Evolutionary conservation across 1,284 basidiomycete species (phyloP), one percentile per base, ranked within the genome.

Genomic region (Boletus holoroseus): DNA sequence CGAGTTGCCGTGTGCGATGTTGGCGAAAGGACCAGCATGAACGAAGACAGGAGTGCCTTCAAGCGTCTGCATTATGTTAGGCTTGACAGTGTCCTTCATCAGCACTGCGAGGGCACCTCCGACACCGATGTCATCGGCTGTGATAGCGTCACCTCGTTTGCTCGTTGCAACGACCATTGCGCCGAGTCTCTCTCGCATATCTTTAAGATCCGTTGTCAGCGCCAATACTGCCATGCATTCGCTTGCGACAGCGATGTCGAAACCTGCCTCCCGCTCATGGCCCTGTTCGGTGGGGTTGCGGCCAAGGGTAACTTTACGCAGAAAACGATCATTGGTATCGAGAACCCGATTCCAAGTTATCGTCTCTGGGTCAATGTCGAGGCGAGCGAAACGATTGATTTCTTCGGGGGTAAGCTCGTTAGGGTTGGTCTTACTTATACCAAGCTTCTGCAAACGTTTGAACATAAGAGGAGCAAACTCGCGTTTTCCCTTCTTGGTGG

Each of bases 71-170:
- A 99, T 99, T 58, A 99, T 72, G 67, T 97, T 99, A 18, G 95
- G 95, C 76, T 99, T 99, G 76, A 99, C 95, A 18, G 96, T 92
- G 66, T 99, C 95, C 77, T 98, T 98, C 88, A 99, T 91, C 55
- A 99, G 79, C 44, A 99, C 95, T 13, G 96, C 91, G 55, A 99
- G 83, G 50, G 95, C 95, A 56, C 95, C 95, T 57, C 93, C 90
- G 61, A 91, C 91, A 61, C 95, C 95, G 54, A 99, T 82, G 70
- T 99, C 95, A 68, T 99, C 96, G 18, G 94, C 94, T 26, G 95
- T 99, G 70, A 99, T 79, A 31, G 95, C 83, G 16, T 94, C 89
- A 30, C 95, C 96, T 24, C 76, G 77, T 71, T 91, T 94, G 74
- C 85, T 90, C 7, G 94, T 91, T n/a, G 91, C 96, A 37, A 99